Percentiles rank a stretch among this genome's conserved stretches.
These are phyloP conservation scores for Blastobotrys robertii DNA, from an alignment of 805 yeast species.

Conservation along the genomic window DNA sequence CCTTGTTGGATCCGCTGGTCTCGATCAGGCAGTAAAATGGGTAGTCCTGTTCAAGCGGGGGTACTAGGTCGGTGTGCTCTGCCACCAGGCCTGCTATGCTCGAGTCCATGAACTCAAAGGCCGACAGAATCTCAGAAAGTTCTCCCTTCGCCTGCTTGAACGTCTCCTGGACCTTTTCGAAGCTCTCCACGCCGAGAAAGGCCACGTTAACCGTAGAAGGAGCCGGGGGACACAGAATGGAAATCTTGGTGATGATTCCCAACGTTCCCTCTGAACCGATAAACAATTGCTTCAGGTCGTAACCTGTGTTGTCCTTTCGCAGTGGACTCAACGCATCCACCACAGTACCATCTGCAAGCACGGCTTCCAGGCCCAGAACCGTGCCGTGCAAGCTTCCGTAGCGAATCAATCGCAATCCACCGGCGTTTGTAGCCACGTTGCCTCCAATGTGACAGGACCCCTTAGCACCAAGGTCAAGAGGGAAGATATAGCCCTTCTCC, in stretches of 20 bases:
- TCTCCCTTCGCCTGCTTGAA: slow-evolving; percentile 71
- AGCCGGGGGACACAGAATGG: slow-evolving; percentile 81
- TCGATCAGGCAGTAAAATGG: slow-evolving; percentile 90
- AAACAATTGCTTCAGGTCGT: slow-evolving; percentile 82
- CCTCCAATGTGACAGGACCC: slow-evolving; percentile 97
- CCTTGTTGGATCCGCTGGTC: slow-evolving; percentile 90
- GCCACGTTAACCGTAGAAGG: slow-evolving; percentile 84
- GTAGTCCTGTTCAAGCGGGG: slow-evolving; percentile 75
- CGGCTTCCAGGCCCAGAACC: slow-evolving; percentile 85
- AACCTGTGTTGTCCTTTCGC: slow-evolving; percentile 93
- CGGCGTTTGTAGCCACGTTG: slow-evolving; percentile 91
- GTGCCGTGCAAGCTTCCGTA: slow-evolving; percentile 91
- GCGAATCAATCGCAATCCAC: slow-evolving; percentile 78
- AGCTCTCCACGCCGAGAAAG: slow-evolving; percentile 70
- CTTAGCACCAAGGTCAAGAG: slow-evolving; percentile 90
- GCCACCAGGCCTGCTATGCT: slow-evolving; percentile 38
- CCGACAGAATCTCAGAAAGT: slow-evolving; percentile 76
- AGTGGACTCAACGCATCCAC: slow-evolving; percentile 72
- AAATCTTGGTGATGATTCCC: slow-evolving; percentile 84
- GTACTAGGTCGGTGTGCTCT: slow-evolving; percentile 43
- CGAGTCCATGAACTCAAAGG: slow-evolving; percentile 91
- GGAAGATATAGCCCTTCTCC: slow-evolving; percentile 83
- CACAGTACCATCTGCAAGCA: slow-evolving; percentile 81
- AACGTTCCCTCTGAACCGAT: slow-evolving; percentile 93
- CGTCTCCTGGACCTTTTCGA: slow-evolving; percentile 74